A percentile compares a stretch with the other conserved stretches of the same genome.
Evolutionary conservation across 169 alveolate species (phyloP).

Genomic region (Cryptosporidium meleagridis): DNA sequence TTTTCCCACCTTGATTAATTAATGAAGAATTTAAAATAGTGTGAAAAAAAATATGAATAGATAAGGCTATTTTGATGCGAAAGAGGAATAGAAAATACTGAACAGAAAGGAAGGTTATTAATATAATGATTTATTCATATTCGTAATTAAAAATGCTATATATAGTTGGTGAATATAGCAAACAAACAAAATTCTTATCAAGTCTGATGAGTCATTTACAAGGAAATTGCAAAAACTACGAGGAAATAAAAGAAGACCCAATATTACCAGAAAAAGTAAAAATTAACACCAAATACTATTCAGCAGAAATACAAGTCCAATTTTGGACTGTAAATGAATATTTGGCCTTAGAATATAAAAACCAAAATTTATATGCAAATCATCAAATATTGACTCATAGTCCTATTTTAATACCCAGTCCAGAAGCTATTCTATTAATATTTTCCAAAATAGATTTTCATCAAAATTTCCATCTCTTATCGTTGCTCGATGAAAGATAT

Average conservation of each 20-base stretch:
- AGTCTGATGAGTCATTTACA: background rate
- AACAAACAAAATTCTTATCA: background rate
- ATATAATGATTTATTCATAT: too few species aligned
- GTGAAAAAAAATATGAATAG: too few species aligned
- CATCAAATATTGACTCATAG: background rate
- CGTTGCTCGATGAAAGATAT: background rate
- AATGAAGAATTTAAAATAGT: too few species aligned
- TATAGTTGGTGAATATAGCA: conserved; percentile 14
- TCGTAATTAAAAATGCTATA: conserved; percentile 1
- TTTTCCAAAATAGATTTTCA: background rate
- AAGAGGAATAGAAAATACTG: too few species aligned
- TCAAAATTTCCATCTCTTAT: background rate
- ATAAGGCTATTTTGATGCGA: too few species aligned
- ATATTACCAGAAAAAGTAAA: background rate
- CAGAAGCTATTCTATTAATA: background rate
- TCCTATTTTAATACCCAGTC: background rate
- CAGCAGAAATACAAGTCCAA: background rate
- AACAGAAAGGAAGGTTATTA: too few species aligned
- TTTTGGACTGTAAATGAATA: background rate
- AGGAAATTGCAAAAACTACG: background rate
- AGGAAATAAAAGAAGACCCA: background rate
- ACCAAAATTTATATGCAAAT: background rate
- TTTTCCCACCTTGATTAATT: too few species aligned
- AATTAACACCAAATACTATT: background rate
- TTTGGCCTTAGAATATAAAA: background rate